Evolutionary conservation across 805 yeast genomes (phyloP).

Genomic region (Zygosaccharomyces kombuchaensis): DNA sequence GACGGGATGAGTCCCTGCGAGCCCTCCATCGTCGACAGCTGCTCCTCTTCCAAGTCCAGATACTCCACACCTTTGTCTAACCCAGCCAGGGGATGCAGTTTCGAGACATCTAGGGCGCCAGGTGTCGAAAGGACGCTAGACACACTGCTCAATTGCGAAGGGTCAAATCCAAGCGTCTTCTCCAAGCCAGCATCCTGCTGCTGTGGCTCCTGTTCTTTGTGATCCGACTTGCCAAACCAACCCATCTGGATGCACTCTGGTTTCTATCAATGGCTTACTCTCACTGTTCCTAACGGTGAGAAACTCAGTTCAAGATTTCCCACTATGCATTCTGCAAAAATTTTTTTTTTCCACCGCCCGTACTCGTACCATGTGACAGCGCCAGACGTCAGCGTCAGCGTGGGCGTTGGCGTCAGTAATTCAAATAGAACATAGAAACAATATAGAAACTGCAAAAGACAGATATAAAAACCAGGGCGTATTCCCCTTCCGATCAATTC

Average conservation of each 20-base stretch:
- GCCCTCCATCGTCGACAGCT: constrained; percentile 72
- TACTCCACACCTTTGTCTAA: constrained; percentile 85
- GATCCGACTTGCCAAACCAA: constrained; percentile 8
- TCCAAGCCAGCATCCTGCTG: constrained; percentile 22
- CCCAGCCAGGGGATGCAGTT: constrained; percentile 89
- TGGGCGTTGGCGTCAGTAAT: constrained; percentile 3
- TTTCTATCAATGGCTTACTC: neutral
- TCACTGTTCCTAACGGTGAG: neutral
- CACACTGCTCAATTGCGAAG: constrained; percentile 58
- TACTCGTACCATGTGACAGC: neutral
- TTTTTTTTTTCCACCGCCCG: neutral
- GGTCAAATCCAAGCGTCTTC: constrained; percentile 52
- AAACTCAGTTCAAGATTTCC: constrained; percentile 2
- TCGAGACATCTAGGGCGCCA: constrained; percentile 60
- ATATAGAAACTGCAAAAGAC: neutral
- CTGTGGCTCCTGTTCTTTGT: constrained; percentile 13
- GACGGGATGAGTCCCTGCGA: constrained; percentile 88
- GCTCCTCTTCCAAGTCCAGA: constrained; percentile 83
- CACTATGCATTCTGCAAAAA: neutral
- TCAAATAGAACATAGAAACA: neutral
- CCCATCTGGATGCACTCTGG: constrained; percentile 1
- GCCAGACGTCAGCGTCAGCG: neutral
- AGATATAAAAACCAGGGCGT: neutral
- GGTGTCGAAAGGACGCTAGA: constrained; percentile 57
- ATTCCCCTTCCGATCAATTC: too few relatives aligned